Conservation (phyloP, 805 yeast species). For the Jamesozyma rosinii region DNA sequence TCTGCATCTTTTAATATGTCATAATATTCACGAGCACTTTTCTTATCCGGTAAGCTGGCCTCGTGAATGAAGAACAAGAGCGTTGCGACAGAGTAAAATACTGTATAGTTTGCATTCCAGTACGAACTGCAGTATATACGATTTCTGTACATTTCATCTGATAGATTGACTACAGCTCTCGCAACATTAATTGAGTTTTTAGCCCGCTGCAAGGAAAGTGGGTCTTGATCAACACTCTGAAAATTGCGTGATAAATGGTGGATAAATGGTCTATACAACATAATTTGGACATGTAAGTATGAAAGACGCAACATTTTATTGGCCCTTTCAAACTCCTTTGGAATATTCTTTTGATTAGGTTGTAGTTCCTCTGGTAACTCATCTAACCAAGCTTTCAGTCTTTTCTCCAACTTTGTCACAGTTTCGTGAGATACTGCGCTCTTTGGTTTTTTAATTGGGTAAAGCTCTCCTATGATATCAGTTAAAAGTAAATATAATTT, state of each 20-base stretch:
- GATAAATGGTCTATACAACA: slow-evolving; percentile 82
- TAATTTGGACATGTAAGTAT: slow-evolving; percentile 71
- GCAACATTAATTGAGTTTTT: slow-evolving; percentile 80
- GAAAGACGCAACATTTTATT: slow-evolving; percentile 67
- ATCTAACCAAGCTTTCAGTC: slow-evolving; percentile 65
- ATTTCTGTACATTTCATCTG: slow-evolving; percentile 68
- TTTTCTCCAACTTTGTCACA: slow-evolving; percentile 63
- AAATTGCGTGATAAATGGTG: slow-evolving; percentile 53
- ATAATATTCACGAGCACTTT: slow-evolving; percentile 41
- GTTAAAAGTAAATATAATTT: slow-evolving; percentile 59
- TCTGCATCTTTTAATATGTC: slow-evolving; percentile 70
- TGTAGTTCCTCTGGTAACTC: slow-evolving; percentile 63
- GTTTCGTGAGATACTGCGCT: slow-evolving; percentile 31
- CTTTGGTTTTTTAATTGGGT: slow-evolving; percentile 41
- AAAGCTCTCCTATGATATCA: slow-evolving; percentile 60
- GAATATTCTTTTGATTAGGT: slow-evolving; percentile 37
- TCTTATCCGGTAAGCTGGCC: slow-evolving; percentile 34
- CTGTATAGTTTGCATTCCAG: slow-evolving; percentile 90
- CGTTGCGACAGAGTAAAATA: slow-evolving; percentile 87
- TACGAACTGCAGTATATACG: slow-evolving; percentile 75
- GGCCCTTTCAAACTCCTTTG: slow-evolving; percentile 51
- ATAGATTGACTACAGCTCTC: slow-evolving; percentile 66
- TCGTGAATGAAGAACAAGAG: slow-evolving; percentile 72
- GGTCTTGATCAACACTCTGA: slow-evolving; percentile 24
- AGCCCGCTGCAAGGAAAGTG: slow-evolving; percentile 57